Percentiles rank a stretch among this genome's conserved stretches.
Conservation (phyloP, 2,329 filamentous ascomycete genomes). For the Botrytis byssoidea region DNA sequence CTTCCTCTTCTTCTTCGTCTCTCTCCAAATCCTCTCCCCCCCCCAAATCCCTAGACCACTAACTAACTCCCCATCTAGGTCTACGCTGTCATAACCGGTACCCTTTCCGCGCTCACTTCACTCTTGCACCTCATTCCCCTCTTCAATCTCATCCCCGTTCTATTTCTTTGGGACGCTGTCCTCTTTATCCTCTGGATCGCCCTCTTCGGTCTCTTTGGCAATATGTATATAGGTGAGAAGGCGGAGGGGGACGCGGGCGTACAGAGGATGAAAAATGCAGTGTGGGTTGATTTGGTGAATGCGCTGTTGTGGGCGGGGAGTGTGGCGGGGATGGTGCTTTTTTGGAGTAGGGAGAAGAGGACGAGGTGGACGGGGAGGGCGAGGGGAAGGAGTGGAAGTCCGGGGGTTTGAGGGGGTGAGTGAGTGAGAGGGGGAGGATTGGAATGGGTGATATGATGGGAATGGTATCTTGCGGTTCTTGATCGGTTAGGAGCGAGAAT, state of each 20-base stretch:
- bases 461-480: neutral
- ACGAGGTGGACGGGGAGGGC: constrained; percentile 49
- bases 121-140: constrained; percentile 65
- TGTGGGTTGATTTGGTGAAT: constrained; percentile 77
- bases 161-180: constrained; percentile 68
- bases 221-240: constrained; percentile 71
- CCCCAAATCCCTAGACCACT: too few relatives aligned
- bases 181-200: constrained; percentile 77
- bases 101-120: constrained; percentile 62
- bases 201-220: constrained; percentile 80
- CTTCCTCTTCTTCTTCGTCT: neutral
- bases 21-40: neutral
- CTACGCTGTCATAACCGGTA: constrained; percentile 70
- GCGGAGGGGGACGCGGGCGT: constrained; percentile 62
- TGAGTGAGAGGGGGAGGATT: neutral
- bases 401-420: constrained; percentile 6
- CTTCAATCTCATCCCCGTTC: constrained; percentile 51
- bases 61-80: constrained; percentile 44
- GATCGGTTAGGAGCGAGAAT: too few relatives aligned
- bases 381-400: constrained; percentile 11
- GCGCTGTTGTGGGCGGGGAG: constrained; percentile 74
- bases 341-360: constrained; percentile 57
- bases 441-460: neutral
- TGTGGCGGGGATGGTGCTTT: constrained; percentile 52
- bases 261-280: constrained; percentile 78